Conservation (phyloP, 202 grass and related monocot species). For the Elaeis oleifera region DNA sequence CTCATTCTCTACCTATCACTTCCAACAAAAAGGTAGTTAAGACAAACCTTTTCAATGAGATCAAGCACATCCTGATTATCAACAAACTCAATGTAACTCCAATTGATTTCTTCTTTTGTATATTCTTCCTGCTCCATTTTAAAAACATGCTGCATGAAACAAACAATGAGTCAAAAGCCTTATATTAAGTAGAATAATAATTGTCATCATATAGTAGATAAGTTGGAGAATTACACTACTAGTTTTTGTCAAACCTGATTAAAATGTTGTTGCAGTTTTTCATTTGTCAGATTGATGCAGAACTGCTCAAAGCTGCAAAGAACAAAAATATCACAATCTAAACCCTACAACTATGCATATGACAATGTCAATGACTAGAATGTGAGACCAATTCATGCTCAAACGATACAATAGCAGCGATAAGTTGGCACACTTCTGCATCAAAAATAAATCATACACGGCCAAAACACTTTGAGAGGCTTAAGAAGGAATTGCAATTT, state of each 20-base stretch:
- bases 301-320: constrained; percentile 92
- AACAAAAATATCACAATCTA: constrained; percentile 1
- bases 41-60: constrained; percentile 90
- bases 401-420: background rate
- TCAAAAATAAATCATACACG: background rate
- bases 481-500: background rate
- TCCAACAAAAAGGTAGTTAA: constrained; percentile 1
- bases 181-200: too few relatives aligned
- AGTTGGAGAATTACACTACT: too few relatives aligned
- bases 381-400: background rate
- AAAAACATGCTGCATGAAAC: constrained; percentile 86
- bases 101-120: constrained; percentile 95
- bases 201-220: too few relatives aligned
- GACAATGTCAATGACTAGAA: background rate
- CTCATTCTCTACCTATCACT: background rate
- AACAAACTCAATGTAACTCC: constrained; percentile 99
- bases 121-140: constrained; percentile 99
- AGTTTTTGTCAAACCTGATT: constrained; percentile 55
- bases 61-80: constrained; percentile 97
- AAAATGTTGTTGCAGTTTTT: constrained; percentile 98
- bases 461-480: background rate
- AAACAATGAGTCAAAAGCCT: constrained; percentile 11
- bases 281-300: constrained; percentile 98
- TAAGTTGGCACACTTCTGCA: background rate
- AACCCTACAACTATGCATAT: background rate